Percentiles rank a stretch among this genome's conserved stretches.
Conservation (phyloP, 768 basidiomycete species). For the Rhodosporidiobolus odoratus region DNA sequence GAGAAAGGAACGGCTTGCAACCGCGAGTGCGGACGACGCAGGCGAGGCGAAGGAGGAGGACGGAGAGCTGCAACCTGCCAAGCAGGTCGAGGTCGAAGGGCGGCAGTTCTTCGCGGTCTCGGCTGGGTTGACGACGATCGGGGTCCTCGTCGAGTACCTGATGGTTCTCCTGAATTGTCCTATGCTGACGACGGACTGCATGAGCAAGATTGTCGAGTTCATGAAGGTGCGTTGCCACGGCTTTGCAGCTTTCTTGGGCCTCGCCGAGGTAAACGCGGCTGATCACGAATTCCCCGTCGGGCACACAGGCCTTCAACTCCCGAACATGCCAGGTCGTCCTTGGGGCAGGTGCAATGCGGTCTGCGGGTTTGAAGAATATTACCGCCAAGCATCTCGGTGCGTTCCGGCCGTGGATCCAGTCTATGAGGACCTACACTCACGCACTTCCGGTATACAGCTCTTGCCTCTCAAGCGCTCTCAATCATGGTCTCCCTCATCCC, state of each 20-base stretch:
- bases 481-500: slow-evolving; percentile 91
- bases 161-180: slow-evolving; percentile 79
- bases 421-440: background rate
- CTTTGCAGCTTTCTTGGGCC: background rate
- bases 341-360: slow-evolving; percentile 98
- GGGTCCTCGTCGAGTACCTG: slow-evolving; percentile 75
- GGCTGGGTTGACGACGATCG: slow-evolving; percentile 68
- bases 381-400: slow-evolving; percentile 93
- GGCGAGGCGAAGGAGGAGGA: background rate
- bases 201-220: slow-evolving; percentile 89
- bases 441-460: slow-evolving; percentile 39
- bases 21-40: background rate
- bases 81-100: slow-evolving; percentile 61
- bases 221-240: slow-evolving; percentile 56
- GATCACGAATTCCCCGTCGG: background rate
- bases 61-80: slow-evolving; percentile 50
- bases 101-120: slow-evolving; percentile 75
- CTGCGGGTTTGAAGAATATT: slow-evolving; percentile 94
- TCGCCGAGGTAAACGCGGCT: background rate
- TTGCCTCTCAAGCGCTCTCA: slow-evolving; percentile 92
- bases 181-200: slow-evolving; percentile 87
- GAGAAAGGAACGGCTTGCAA: background rate
- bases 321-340: slow-evolving; percentile 96
- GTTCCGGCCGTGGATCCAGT: slow-evolving; percentile 31
- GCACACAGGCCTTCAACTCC: slow-evolving; percentile 75